Evolutionary conservation across 202 grass and related monocot genomes (phyloP).

Genomic region (Digitaria exilis): DNA sequence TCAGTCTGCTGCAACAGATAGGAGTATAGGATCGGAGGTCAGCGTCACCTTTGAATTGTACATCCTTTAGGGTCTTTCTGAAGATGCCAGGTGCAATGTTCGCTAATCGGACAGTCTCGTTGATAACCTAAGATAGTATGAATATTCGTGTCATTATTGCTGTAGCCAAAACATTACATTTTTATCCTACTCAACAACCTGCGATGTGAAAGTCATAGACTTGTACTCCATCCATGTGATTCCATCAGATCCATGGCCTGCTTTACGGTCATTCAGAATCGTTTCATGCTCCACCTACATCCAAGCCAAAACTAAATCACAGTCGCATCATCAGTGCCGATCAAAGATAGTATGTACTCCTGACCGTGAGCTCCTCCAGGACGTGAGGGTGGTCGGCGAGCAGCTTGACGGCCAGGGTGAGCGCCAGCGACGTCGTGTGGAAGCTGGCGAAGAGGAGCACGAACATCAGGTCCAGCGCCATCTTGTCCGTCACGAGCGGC

Average conservation of each 20-base stretch:
- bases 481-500: constrained; percentile 43
- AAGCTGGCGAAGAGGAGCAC: constrained; percentile 63
- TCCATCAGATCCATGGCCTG: not conserved
- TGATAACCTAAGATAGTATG: constrained; percentile 45
- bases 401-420: constrained; percentile 58
- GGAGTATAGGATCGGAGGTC: too few species aligned
- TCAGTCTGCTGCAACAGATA: not conserved
- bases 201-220: constrained; percentile 52
- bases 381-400: constrained; percentile 48
- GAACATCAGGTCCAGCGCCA: constrained; percentile 59
- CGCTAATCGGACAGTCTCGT: constrained; percentile 54
- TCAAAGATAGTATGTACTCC: not conserved
- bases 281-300: constrained; percentile 55
- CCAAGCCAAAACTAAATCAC: not conserved
- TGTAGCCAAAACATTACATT: not conserved
- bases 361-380: constrained; percentile 51
- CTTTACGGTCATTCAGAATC: constrained; percentile 34
- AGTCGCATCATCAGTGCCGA: not conserved
- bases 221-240: constrained; percentile 64
- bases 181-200: constrained; percentile 14
- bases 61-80: constrained; percentile 54
- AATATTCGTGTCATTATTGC: not conserved
- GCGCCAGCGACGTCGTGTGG: constrained; percentile 59
- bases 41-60: constrained; percentile 48
- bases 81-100: constrained; percentile 60